These are phyloP conservation scores for Vanrija sp. DNA, from an alignment of 1,284 basidiomycete genomes.

Conservation along the genomic window DNA sequence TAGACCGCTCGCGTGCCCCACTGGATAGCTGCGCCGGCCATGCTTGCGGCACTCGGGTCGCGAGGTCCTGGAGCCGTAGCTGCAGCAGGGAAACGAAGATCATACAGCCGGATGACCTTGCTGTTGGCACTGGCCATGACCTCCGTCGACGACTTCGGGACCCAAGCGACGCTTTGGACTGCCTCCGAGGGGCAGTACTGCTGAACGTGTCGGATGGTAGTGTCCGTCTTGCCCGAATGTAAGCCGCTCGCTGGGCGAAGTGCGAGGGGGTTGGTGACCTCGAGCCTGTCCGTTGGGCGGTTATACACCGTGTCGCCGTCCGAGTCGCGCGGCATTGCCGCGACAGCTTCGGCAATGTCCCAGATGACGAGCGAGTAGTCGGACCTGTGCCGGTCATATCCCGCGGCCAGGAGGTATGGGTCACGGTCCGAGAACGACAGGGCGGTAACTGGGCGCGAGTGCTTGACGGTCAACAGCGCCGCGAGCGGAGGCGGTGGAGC, in stretches of 20 bases:
- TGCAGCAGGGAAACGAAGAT: conserved; percentile 30
- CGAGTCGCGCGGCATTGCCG: conserved; percentile 16
- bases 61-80: not conserved
- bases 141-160: conserved; percentile 17
- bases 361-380: conserved; percentile 46
- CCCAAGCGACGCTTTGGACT: conserved; percentile 37
- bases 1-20: conserved; percentile 41
- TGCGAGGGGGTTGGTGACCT: conserved; percentile 20
- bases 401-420: conserved; percentile 39
- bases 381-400: conserved; percentile 45
- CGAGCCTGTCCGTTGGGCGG: conserved; percentile 8
- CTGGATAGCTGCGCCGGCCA: conserved; percentile 14
- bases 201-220: conserved; percentile 39
- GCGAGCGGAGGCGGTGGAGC: conserved; percentile 15
- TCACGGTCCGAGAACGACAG: conserved; percentile 42
- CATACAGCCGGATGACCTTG: conserved; percentile 39
- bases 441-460: conserved; percentile 38
- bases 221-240: conserved; percentile 7
- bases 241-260: conserved; percentile 6
- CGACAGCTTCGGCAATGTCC: conserved; percentile 40
- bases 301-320: conserved; percentile 8
- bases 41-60: not conserved
- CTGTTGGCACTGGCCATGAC: conserved; percentile 37
- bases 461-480: conserved; percentile 34
- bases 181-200: conserved; percentile 44